phyloP scores from a whole-genome alignment of 305 asterid species.

The Withania somnifera region DNA sequence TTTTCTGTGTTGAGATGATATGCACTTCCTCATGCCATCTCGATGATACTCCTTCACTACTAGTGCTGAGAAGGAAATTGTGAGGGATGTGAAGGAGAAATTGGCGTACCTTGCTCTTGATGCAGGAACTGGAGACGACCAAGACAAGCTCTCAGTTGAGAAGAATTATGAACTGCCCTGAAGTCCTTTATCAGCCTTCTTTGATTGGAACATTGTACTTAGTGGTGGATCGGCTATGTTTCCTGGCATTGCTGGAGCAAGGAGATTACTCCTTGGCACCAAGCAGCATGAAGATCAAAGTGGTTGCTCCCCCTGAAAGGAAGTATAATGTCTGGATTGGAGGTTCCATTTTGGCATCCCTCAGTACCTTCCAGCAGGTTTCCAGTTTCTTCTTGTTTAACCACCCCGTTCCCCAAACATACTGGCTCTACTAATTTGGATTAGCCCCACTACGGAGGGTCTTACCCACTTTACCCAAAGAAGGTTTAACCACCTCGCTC shows the following conservation, averaged over 20 bases:
- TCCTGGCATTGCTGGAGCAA: neutral
- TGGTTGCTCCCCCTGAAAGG: neutral
- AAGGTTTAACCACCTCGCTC: neutral
- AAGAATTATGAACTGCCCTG: conserved; percentile 16
- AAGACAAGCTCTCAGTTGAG: conserved; percentile 6
- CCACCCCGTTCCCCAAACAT: neutral
- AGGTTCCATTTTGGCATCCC: neutral
- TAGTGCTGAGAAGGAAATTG: conserved; percentile 1
- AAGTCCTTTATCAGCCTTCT: conserved; percentile 15
- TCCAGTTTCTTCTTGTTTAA: neutral
- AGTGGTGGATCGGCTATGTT: neutral
- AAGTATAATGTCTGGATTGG: neutral
- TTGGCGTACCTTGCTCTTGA: neutral
- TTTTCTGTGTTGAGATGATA: no score
- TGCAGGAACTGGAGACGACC: neutral
- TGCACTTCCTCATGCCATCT: conserved; percentile 4
- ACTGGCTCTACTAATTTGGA: neutral
- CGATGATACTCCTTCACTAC: conserved; percentile 1
- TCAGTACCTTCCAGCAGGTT: neutral
- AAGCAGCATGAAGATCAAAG: neutral
- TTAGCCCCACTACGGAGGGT: rapidly evolving
- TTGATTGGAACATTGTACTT: conserved; percentile 8
- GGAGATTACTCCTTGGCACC: neutral
- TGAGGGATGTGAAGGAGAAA: neutral
- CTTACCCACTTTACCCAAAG: neutral